Conservation (phyloP, 306 rosid species). For the Psophocarpus tetragonolobus region DNA sequence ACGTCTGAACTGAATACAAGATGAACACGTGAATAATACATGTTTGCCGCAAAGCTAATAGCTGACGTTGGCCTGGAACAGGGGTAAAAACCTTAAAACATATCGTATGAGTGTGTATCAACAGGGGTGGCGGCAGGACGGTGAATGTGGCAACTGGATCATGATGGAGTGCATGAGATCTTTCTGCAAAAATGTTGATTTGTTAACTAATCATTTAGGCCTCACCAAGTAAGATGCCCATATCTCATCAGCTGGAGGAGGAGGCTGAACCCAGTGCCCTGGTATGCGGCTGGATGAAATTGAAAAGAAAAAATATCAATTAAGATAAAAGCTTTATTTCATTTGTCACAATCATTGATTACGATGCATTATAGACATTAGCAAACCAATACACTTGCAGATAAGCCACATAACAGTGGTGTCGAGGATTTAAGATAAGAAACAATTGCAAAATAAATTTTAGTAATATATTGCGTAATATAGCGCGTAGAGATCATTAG, state of each 20-base stretch:
- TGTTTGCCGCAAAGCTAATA: background rate
- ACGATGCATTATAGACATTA: background rate
- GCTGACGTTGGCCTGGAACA: background rate
- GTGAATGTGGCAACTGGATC: too few relatives aligned
- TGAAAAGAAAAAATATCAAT: background rate
- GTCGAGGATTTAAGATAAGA: background rate
- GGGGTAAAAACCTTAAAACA: slow-evolving; percentile 4
- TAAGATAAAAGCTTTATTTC: slow-evolving; percentile 24
- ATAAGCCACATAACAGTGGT: background rate
- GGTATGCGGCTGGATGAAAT: slow-evolving; percentile 76
- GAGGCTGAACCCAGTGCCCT: slow-evolving; percentile 89
- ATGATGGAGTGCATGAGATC: background rate
- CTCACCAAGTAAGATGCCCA: slow-evolving; percentile 88
- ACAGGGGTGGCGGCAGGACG: too few relatives aligned
- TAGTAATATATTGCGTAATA: background rate
- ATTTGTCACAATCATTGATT: background rate
- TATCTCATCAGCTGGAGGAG: slow-evolving; percentile 83
- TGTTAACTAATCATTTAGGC: slow-evolving; percentile 47
- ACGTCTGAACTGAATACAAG: background rate
- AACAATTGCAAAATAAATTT: background rate
- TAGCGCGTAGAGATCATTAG: background rate
- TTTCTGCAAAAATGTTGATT: background rate
- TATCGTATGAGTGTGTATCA: background rate
- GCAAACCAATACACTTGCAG: slow-evolving; percentile 2
- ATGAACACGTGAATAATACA: background rate